A percentile compares a stretch with the other conserved stretches of the same genome.
phyloP scores from a whole-genome alignment of 2,329 filamentous ascomycete genomes.

The Stemphylium lycopersici region DNA sequence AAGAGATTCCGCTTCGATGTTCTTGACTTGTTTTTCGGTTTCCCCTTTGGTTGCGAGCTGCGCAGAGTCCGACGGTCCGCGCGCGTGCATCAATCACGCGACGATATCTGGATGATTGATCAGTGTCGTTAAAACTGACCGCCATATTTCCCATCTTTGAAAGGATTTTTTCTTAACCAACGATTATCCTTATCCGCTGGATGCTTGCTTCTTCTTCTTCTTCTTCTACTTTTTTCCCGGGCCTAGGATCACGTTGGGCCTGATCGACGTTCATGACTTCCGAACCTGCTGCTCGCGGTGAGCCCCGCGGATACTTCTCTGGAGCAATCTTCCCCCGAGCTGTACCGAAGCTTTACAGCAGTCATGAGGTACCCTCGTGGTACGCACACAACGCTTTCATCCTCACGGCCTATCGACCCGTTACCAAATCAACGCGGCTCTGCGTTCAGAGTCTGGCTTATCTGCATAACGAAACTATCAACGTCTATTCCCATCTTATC shows the following conservation, averaged over 20 bases:
- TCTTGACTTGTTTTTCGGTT: not conserved
- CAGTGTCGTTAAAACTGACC: not conserved
- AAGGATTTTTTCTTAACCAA: too few species aligned
- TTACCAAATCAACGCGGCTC: conserved; percentile 61
- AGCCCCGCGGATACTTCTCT: not conserved
- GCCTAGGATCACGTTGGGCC: too few species aligned
- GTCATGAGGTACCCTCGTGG: conserved; percentile 4
- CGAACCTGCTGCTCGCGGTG: not conserved
- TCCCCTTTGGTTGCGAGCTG: too few species aligned
- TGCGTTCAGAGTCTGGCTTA: conserved; percentile 64
- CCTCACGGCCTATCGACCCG: conserved; percentile 65
- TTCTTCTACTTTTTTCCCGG: too few species aligned
- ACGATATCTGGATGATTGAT: too few species aligned
- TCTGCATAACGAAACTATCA: conserved; percentile 69
- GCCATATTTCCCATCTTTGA: not conserved
- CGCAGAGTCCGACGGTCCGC: too few species aligned
- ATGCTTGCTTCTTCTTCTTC: too few species aligned
- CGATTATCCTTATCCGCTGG: too few species aligned
- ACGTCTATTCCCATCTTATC: conserved; percentile 69
- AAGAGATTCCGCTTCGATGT: not conserved
- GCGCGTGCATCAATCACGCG: too few species aligned
- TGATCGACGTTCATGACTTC: not conserved
- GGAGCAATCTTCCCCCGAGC: not conserved
- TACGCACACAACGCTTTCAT: conserved; percentile 48
- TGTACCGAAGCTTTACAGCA: not conserved